Conservation (phyloP, 2,329 filamentous ascomycete genomes). For the Plenodomus tracheiphilus region DNA sequence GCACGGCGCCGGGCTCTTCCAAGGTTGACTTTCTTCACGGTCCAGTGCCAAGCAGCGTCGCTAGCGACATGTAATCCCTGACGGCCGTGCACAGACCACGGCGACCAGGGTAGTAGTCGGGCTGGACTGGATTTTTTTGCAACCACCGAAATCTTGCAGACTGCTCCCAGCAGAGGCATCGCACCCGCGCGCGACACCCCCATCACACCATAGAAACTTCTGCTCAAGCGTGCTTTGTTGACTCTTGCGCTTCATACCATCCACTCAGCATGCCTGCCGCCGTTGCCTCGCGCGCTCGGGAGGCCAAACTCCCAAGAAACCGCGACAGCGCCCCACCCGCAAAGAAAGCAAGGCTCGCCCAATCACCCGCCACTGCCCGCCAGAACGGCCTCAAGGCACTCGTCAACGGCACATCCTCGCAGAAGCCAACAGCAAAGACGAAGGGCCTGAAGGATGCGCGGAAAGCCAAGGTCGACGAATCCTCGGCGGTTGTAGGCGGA, state of each 20-base stretch:
- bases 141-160: constrained; percentile 22
- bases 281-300: constrained; percentile 31
- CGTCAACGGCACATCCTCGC: constrained; percentile 32
- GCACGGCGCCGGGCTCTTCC: no score
- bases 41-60: neutral
- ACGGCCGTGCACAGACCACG: constrained; percentile 9
- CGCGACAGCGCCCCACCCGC: constrained; percentile 39
- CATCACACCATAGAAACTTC: neutral
- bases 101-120: constrained; percentile 11
- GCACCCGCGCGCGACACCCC: neutral
- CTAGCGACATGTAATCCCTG: constrained; percentile 13
- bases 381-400: constrained; percentile 40
- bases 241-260: neutral
- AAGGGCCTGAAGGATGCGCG: constrained; percentile 57
- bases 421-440: constrained; percentile 52
- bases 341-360: constrained; percentile 44
- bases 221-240: neutral
- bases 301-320: constrained; percentile 17
- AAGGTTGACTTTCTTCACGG: no score
- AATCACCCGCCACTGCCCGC: constrained; percentile 24
- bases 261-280: constrained; percentile 37
- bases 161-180: constrained; percentile 24
- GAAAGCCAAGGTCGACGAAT: constrained; percentile 61
- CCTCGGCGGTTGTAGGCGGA: constrained; percentile 57
- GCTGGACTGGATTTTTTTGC: constrained; percentile 22